Evolutionary conservation across 2,329 filamentous ascomycete species (phyloP).

Genomic region (Tolypocladium tropicale): DNA sequence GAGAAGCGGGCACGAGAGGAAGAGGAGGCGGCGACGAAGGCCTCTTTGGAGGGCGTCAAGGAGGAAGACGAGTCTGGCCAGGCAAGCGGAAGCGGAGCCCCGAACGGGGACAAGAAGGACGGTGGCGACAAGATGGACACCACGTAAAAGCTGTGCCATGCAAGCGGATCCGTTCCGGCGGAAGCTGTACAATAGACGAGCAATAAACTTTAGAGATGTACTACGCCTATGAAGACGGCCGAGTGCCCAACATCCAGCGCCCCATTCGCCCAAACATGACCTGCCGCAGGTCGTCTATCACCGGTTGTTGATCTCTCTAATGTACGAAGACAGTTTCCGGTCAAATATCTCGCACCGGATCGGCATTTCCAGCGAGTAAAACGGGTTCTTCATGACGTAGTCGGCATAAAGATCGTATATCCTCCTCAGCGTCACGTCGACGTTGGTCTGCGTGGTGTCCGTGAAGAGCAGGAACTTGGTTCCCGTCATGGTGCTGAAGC

Average conservation of each 20-base stretch:
- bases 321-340: conserved; percentile 69
- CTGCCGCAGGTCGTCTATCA: conserved; percentile 12
- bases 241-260: background rate
- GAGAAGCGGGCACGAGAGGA: conserved; percentile 75
- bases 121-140: conserved; percentile 82
- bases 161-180: background rate
- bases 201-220: background rate
- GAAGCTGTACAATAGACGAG: conserved; percentile 22
- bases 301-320: conserved; percentile 60
- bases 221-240: background rate
- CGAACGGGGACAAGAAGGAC: conserved; percentile 34
- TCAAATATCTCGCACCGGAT: conserved; percentile 94
- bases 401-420: conserved; percentile 95
- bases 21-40: conserved; percentile 62
- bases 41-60: conserved; percentile 69
- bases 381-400: conserved; percentile 99
- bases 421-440: conserved; percentile 71
- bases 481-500: conserved; percentile 89
- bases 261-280: background rate
- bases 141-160: conserved; percentile 30
- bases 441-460: conserved; percentile 75
- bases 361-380: conserved; percentile 97
- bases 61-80: conserved; percentile 60
- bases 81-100: conserved; percentile 33
- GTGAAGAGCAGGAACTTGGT: conserved; percentile 96